Evolutionary conservation across 176 grass and related monocot genomes (phyloP).

Genomic region (Miscanthus lutarioriparius): DNA sequence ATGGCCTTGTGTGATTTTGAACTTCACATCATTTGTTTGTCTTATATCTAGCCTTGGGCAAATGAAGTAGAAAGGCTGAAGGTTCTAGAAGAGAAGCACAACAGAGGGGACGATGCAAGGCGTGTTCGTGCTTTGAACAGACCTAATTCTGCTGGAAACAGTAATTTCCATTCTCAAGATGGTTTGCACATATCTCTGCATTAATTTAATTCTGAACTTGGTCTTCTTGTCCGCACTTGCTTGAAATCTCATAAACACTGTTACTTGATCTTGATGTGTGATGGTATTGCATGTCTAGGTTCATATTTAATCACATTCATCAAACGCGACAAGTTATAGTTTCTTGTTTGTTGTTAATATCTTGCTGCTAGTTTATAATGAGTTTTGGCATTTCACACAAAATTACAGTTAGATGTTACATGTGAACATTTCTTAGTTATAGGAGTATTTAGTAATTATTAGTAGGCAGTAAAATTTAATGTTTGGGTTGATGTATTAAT

Average conservation of each 20-base stretch:
- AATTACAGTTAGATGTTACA: neutral
- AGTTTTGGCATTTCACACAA: neutral
- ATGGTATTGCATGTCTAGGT: slow-evolving; percentile 14
- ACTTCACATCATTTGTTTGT: neutral
- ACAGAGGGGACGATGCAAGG: slow-evolving; percentile 67
- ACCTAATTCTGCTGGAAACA: slow-evolving; percentile 30
- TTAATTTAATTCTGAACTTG: neutral
- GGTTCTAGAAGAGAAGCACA: slow-evolving; percentile 62
- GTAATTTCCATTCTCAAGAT: slow-evolving; percentile 34
- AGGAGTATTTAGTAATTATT: slow-evolving; percentile 9
- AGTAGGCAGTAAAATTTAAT: neutral
- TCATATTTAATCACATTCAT: neutral
- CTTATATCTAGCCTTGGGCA: slow-evolving; percentile 46
- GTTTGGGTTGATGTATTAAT: neutral
- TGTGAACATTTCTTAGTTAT: slow-evolving; percentile 11
- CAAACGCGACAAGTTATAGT: neutral
- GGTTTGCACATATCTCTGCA: neutral
- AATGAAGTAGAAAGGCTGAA: slow-evolving; percentile 67
- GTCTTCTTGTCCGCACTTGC: neutral
- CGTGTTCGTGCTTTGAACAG: slow-evolving; percentile 42
- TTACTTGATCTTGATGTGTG: slow-evolving; percentile 9
- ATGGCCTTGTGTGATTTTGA: slow-evolving; percentile 14
- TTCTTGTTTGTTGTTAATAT: slow-evolving; percentile 11
- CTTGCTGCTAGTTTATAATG: neutral
- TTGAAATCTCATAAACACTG: neutral